Evolutionary conservation across 2,329 filamentous ascomycete genomes (phyloP), one percentile per base, ranked within the genome.

Genomic region (Aulographum hederae): DNA sequence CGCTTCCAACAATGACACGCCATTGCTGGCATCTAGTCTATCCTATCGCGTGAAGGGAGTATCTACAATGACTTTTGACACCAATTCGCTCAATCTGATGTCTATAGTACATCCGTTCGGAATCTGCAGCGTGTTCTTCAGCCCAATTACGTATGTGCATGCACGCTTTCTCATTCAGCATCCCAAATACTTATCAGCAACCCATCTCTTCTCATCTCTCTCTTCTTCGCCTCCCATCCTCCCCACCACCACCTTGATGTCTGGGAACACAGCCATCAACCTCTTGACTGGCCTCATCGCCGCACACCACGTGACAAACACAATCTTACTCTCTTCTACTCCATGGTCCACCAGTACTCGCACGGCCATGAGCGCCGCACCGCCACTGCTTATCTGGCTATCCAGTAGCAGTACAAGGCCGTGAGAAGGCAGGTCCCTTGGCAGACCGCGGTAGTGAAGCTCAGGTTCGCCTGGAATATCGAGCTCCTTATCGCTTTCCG

Each of bases 401-500:
- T 95, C 89, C 14, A 95, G 61, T 5, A 98, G 61, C 37, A 98
- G 61, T 13, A 98, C 82, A 31, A 77, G 77, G 40, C 80, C 74
- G 46, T 93, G 78, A 26, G 67, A 53, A 37, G 67, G 58, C 34
- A 95, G 78, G 38, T 81, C 68, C 78, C 64, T 46, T 5, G 52
- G 78, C 3, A 98, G 61, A 40, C 80, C 80, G 36, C 85, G 66
- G 48, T 85, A 95, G 52, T 94, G 86, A 32, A 98, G 59, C 51
- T 94, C 86, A 2, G 89, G 89, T 51, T 95, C 89, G 35, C 82
- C 81, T n/a, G n/a, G n/a, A n/a, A n/a, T n/a, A n/a, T n/a, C n/a
- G n/a, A n/a, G n/a, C 21, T 25, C 21, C 21, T 13, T 10, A 10
- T 8, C 15, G 15, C 10, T 10, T 14, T 28, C 27, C 21, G 21